These are phyloP conservation scores for Colletotrichum sp. DNA, from an alignment of 2,329 filamentous ascomycete species.

Conservation along the genomic window DNA sequence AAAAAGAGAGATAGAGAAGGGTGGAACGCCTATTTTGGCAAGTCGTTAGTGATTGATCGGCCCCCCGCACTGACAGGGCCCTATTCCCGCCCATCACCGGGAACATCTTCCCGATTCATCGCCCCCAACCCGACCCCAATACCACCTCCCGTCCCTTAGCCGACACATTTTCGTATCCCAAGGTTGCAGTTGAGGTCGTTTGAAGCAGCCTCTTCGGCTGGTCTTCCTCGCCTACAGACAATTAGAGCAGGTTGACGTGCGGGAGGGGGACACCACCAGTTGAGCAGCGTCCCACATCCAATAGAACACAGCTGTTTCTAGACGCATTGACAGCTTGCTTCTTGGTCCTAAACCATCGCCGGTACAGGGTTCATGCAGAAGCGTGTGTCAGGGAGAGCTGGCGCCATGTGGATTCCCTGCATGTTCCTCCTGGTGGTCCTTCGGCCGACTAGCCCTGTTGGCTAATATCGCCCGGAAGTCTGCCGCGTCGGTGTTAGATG, in stretches of 20 bases:
- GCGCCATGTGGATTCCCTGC: neutral
- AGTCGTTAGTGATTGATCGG: neutral
- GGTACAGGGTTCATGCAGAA: slow-evolving; percentile 14
- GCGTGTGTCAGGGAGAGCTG: slow-evolving; percentile 5
- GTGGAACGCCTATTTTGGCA: neutral
- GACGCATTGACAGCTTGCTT: slow-evolving; percentile 5
- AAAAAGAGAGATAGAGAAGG: neutral
- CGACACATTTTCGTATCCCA: neutral
- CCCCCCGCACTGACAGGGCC: slow-evolving; percentile 7
- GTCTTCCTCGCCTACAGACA: neutral
- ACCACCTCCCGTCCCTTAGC: neutral
- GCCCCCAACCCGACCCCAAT: neutral
- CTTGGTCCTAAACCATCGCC: neutral
- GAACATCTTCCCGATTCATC: neutral
- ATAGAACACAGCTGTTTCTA: neutral
- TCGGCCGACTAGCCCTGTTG: neutral
- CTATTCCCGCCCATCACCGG: neutral
- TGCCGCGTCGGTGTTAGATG: neutral
- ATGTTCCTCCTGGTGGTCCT: neutral
- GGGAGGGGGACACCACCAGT: neutral
- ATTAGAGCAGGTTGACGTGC: neutral
- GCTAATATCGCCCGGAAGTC: neutral
- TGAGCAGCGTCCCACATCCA: neutral
- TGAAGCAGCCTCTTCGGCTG: neutral
- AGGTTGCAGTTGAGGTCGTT: neutral